phyloP scores from a whole-genome alignment of 169 alveolate species.

The Cyclospora cayetanensis region DNA sequence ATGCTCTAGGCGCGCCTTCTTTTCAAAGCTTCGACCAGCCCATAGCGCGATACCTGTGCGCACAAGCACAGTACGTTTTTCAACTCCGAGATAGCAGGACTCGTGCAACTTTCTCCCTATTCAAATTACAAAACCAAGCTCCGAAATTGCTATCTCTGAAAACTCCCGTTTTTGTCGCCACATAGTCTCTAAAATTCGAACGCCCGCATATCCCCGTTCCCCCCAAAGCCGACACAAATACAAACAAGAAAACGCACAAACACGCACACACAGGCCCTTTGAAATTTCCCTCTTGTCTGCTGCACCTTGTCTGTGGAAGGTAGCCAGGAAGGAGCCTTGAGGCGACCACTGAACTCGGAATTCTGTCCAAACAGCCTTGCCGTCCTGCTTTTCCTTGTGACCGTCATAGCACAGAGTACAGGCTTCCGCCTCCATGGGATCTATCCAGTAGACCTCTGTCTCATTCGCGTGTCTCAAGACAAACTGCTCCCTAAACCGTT shows the following conservation, averaged over 20 bases:
- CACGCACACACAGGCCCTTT: too few species aligned
- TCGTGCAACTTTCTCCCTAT: too few species aligned
- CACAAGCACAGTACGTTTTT: too few species aligned
- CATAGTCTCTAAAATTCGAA: too few species aligned
- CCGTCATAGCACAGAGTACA: slow-evolving; percentile 88
- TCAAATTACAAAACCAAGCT: too few species aligned
- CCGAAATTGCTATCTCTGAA: too few species aligned
- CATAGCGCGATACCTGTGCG: slow-evolving; percentile 84
- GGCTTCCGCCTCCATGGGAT: slow-evolving; percentile 85
- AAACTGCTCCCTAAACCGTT: slow-evolving; percentile 87
- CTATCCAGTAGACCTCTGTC: slow-evolving; percentile 91
- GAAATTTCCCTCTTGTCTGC: too few species aligned
- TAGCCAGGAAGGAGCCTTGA: slow-evolving; percentile 90
- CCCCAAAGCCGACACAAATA: too few species aligned
- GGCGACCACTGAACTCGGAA: slow-evolving; percentile 92
- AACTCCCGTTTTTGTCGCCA: too few species aligned
- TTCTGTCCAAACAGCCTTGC: slow-evolving; percentile 89
- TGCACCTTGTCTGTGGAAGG: slow-evolving; percentile 89
- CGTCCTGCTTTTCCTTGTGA: slow-evolving; percentile 86
- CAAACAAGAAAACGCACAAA: too few species aligned
- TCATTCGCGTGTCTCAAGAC: slow-evolving; percentile 88
- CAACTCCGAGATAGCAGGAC: too few species aligned
- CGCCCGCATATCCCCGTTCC: too few species aligned
- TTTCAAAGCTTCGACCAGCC: slow-evolving; percentile 90
- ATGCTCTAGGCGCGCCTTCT: slow-evolving; percentile 88